Evolutionary conservation across 78 protist species (phyloP).

Genomic region (Chrysochromulina parva): DNA sequence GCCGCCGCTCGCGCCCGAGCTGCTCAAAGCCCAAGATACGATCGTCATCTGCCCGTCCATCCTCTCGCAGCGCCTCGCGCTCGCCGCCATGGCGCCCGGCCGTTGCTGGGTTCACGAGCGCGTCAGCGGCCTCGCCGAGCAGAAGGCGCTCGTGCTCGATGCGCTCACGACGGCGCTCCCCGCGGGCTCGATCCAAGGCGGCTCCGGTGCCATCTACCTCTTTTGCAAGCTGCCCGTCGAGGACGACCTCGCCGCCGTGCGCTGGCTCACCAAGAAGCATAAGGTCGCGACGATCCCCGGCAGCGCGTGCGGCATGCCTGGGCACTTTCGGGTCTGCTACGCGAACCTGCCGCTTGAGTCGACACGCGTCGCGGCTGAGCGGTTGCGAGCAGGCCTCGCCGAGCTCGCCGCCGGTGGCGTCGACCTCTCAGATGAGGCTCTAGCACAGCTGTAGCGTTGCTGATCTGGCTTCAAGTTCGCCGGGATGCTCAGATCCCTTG

Average conservation of each 20-base stretch:
- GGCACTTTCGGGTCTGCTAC: conserved; percentile 40
- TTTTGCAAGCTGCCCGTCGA: not conserved
- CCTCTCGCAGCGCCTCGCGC: conserved; percentile 20
- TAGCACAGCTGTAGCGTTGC: no score
- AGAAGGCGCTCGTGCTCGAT: not conserved
- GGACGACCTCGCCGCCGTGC: not conserved
- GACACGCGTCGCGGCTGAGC: not conserved
- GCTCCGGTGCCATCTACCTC: not conserved
- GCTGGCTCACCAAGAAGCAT: not conserved
- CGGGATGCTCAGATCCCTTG: no score
- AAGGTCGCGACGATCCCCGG: not conserved
- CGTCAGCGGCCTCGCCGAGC: not conserved
- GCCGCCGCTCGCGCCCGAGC: not conserved
- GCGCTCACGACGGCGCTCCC: not conserved
- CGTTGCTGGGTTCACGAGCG: not conserved
- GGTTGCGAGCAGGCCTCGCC: not conserved
- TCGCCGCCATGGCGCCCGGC: not conserved
- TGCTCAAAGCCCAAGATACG: conserved; percentile 28
- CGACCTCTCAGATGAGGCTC: no score
- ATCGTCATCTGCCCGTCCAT: conserved; percentile 30
- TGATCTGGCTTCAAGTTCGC: no score
- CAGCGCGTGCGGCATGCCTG: conserved; percentile 22
- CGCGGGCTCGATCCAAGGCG: not conserved
- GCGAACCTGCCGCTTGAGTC: conserved; percentile 12
- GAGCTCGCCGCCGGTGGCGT: not conserved